Evolutionary conservation across 2,329 filamentous ascomycete genomes (phyloP), one percentile per base, ranked within the genome.

Genomic region (Dichotomopilus funicola): DNA sequence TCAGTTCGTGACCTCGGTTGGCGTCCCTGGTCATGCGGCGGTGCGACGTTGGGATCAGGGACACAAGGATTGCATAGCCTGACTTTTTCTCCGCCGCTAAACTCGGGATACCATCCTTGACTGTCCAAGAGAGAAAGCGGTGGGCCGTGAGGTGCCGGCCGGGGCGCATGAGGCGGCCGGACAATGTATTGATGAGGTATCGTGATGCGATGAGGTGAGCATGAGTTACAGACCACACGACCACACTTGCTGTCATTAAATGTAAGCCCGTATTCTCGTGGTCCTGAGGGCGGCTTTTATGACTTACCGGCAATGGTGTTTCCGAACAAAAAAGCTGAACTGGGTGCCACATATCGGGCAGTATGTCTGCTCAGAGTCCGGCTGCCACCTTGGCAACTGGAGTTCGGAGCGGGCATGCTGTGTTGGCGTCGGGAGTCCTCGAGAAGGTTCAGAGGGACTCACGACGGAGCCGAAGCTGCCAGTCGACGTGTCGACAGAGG

Each of bases 181-280:
- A 96, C 91, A 61, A 97, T 96, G 69, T 89, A 97, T 67, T 94
- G 89, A 61, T 91, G 82, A 1, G 92, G 92, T 60, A 97, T 96
- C 3, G 89, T 95, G 67, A 97, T 97, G 59, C 91, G 83, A 70
- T 97, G 92, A 3, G 92, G 92, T 2, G 92, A 96, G 73, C 92
- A 97, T 19, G 83, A 78, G 56, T 86, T 85, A 71, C 92, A 97
- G 31, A 97, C 92, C 7, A 97, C 91, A 59, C 91, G 79, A 46
- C 92, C 92, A 68, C 92, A 97, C 80, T 96, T 96, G 63, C 86
- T 88, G 48, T 4, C 50, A 34, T 49, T 48, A 46, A 44, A 36
- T 49, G 35, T 48, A 13, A 58, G 52, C 42, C 31, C 34, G 36
- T 7, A 11, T 5, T 4, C 9, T 2, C 6, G 11, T 3, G 10